Percentiles rank a stretch among this genome's conserved stretches.
Evolutionary conservation across 1,284 basidiomycete species (phyloP).

Genomic region (Gomphus bonarii): DNA sequence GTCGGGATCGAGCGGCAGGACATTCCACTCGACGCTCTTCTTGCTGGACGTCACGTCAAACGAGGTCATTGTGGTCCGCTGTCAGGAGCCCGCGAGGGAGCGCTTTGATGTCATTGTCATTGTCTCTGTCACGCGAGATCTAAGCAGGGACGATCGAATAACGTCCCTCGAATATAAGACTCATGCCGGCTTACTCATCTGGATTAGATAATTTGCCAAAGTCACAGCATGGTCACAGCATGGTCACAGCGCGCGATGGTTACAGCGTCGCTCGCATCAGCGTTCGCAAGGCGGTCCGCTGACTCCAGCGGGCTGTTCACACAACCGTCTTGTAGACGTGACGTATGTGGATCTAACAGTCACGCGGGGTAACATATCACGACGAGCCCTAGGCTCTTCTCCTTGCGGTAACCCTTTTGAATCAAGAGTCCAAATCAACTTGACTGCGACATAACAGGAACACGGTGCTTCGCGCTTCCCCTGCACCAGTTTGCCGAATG

Average conservation of each 20-base stretch:
- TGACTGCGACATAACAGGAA: background rate
- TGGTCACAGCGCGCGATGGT: background rate
- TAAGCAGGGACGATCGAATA: too few relatives aligned
- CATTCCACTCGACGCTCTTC: background rate
- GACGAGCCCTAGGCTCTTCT: background rate
- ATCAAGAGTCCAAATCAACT: background rate
- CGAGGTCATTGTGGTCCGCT: background rate
- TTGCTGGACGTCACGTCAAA: background rate
- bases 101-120: background rate
- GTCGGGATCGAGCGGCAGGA: slow-evolving; percentile 1
- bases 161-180: background rate
- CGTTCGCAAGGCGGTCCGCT: background rate
- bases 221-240: background rate
- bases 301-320: background rate
- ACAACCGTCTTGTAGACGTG: background rate
- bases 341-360: background rate
- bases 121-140: background rate
- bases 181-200: background rate
- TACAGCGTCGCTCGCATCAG: background rate
- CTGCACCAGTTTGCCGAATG: background rate
- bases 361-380: background rate
- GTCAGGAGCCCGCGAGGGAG: background rate
- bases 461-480: background rate
- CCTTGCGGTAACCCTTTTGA: background rate
- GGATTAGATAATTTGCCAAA: background rate